Evolutionary conservation across 2,329 filamentous ascomycete genomes (phyloP), one percentile per base, ranked within the genome.

Genomic region (Fusarium sp.): DNA sequence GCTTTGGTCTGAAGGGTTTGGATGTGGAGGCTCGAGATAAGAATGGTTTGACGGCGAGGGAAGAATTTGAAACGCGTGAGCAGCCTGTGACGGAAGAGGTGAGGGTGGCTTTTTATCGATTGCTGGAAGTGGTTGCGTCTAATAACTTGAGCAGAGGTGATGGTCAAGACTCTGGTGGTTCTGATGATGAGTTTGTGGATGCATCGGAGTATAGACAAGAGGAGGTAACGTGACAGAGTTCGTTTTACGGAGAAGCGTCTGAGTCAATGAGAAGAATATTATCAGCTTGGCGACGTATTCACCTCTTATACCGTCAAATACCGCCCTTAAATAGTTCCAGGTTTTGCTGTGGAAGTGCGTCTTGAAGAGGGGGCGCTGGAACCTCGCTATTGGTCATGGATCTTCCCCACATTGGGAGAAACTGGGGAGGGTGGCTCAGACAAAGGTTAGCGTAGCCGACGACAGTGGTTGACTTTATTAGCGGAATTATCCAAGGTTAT

Each of bases 381-480:
- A 33, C 33, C 42, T 29, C 25, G 29, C 27, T 3, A 57, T 36
- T 57, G 54, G 54, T 20, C 33, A 22, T 5, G 10, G 2, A 10
- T 10, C 14, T 35, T n/a, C 29, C 11, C 29, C 29, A 13, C 27
- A 25, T 36, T 35, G 54, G 6, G 4, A 6, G 56, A 36, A 20
- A 36, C 16, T 58, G 56, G 35, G 22, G 56, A 40, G 11, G 8
- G 20, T 1, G 14, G 22, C 33, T 59, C 0, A 29, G 2, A 14
- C 18, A 14, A 16, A 40, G 56, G 56, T 59, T 59, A 59, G 56
- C 56, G 56, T 59, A 59, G 56, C 56, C 56, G 56, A 59, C 56
- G 35, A 14, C 0, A 11, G 18, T 4, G 8, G 18, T 27, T 27
- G 27, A 18, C 35, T 59, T 40, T 27, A 40, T 40, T n/a, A 40